phyloP scores from a whole-genome alignment of 306 rosid species.

The Quercus suber region DNA sequence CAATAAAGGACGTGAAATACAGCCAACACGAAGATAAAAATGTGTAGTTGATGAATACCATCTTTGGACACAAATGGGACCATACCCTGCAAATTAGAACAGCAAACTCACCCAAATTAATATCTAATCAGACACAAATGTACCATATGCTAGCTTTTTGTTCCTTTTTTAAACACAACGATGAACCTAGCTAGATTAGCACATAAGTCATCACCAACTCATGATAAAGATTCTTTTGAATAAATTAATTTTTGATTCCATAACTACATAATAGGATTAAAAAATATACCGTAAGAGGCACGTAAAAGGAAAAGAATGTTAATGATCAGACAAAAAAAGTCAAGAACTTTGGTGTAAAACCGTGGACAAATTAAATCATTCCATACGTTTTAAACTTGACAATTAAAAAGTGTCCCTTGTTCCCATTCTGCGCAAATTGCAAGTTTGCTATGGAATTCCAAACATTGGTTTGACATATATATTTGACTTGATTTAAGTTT shows the following conservation, averaged over 20 bases:
- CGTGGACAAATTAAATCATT: not conserved
- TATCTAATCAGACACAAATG: too few species aligned
- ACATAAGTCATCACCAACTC: too few species aligned
- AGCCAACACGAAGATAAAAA: conserved; percentile 76
- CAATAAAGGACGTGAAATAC: conserved; percentile 69
- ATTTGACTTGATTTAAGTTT: not conserved
- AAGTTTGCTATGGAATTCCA: not conserved
- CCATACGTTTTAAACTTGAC: not conserved
- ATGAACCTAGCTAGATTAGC: too few species aligned
- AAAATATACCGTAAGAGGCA: not conserved
- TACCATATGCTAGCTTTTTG: not conserved
- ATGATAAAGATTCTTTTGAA: too few species aligned
- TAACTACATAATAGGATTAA: not conserved
- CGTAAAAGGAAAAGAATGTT: too few species aligned
- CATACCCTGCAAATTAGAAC: conserved; percentile 41
- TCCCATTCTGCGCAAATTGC: not conserved
- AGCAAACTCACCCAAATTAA: not conserved
- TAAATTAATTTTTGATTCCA: not conserved
- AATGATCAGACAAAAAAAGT: not conserved
- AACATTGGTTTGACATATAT: not conserved
- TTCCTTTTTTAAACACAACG: not conserved
- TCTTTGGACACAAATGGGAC: conserved; percentile 59
- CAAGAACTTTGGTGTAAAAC: not conserved
- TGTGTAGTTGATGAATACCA: conserved; percentile 84
- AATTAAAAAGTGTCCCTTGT: not conserved